Conservation (phyloP, 2,329 filamentous ascomycete genomes). For the Trichoderma atrobrunneum region DNA sequence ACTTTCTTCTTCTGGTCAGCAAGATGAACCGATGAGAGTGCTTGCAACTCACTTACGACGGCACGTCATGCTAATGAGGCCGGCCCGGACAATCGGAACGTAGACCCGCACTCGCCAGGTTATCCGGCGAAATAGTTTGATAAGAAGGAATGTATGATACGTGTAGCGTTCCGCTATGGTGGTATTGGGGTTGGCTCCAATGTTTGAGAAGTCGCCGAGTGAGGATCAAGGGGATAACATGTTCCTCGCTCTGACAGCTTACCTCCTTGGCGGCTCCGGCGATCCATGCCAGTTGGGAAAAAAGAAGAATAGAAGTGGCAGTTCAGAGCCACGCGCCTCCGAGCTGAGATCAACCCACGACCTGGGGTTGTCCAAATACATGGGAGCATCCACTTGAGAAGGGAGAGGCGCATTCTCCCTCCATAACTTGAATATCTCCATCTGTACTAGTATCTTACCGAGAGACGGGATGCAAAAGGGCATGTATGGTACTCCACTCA, state of each 20-base stretch:
- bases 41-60: neutral
- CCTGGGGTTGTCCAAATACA: neutral
- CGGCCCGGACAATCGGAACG: constrained; percentile 1
- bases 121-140: neutral
- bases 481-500: neutral
- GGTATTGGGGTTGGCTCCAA: neutral
- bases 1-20: neutral
- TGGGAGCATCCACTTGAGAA: neutral
- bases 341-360: neutral
- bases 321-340: neutral
- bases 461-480: neutral
- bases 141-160: constrained; percentile 21
- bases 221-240: neutral
- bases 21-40: neutral
- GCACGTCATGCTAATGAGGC: neutral
- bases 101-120: neutral
- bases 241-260: neutral
- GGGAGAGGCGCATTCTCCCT: neutral
- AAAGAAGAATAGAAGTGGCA: neutral
- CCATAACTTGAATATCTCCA: neutral
- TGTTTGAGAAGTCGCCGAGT: neutral
- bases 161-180: neutral
- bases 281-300: constrained; percentile 22
- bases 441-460: neutral
- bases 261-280: neutral